Percentiles rank a stretch among this genome's conserved stretches.
Conservation (phyloP, 371 early-diverging fungal genomes). For the Thermomucor indicae-seudaticae region DNA sequence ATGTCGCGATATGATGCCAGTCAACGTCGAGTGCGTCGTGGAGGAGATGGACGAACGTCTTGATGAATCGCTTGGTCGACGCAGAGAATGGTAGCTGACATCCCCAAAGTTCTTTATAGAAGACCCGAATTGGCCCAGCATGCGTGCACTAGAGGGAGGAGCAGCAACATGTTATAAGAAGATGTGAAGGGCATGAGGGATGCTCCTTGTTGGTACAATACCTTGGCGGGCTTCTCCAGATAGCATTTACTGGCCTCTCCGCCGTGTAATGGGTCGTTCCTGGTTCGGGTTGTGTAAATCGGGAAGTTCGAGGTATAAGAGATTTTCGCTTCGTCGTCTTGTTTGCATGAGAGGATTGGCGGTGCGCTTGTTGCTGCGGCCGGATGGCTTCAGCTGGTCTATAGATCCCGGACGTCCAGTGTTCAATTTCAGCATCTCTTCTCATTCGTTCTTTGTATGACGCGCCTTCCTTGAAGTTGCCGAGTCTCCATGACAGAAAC, state of each 20-base stretch:
- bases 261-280: constrained; percentile 35
- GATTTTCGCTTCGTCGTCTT: constrained; percentile 15
- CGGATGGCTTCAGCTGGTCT: constrained; percentile 36
- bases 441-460: constrained; percentile 51
- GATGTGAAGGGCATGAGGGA: background rate
- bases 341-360: constrained; percentile 8
- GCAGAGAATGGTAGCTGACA: constrained; percentile 13
- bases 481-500: constrained; percentile 63
- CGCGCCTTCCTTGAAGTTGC: constrained; percentile 47
- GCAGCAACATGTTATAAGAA: constrained; percentile 8
- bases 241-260: constrained; percentile 19
- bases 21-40: constrained; percentile 10
- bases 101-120: too few species aligned
- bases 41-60: constrained; percentile 40
- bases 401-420: constrained; percentile 54
- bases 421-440: constrained; percentile 55
- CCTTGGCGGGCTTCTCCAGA: constrained; percentile 37
- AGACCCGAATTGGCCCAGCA: constrained; percentile 1
- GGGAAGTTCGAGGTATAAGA: constrained; percentile 38
- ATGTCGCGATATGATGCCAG: constrained; percentile 22
- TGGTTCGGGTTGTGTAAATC: constrained; percentile 38
- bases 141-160: constrained; percentile 6
- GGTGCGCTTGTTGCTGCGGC: constrained; percentile 14
- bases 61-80: constrained; percentile 18
- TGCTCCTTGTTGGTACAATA: constrained; percentile 2